phyloP scores from a whole-genome alignment of 2,329 filamentous ascomycete species.

The Raffaelea albimanens region DNA sequence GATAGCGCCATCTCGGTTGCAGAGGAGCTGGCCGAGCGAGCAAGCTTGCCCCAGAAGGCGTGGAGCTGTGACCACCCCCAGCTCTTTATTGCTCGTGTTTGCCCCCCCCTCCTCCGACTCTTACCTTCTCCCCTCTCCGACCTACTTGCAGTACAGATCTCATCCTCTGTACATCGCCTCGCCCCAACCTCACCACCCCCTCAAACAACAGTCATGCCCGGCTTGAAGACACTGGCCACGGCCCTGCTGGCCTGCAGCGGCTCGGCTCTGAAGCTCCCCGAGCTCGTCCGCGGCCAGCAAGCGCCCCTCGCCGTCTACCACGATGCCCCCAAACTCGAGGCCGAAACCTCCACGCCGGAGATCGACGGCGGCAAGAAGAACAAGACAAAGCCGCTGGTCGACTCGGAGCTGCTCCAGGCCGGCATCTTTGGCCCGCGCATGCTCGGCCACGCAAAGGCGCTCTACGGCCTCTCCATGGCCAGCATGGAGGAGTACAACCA shows the following conservation, averaged over 20 bases:
- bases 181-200: no score
- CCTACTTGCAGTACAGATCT: background rate
- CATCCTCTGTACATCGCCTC: no score
- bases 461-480: slow-evolving; percentile 53
- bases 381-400: slow-evolving; percentile 18
- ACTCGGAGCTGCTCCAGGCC: slow-evolving; percentile 45
- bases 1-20: background rate
- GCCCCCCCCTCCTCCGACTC: background rate
- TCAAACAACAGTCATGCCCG: slow-evolving; percentile 2
- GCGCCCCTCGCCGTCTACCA: slow-evolving; percentile 2
- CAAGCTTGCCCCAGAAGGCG: background rate
- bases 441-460: slow-evolving; percentile 46
- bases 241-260: slow-evolving; percentile 10
- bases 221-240: slow-evolving; percentile 10
- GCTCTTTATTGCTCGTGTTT: background rate
- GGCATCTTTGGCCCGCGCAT: slow-evolving; percentile 48
- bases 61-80: background rate
- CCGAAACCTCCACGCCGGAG: no score
- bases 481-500: slow-evolving; percentile 53
- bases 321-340: background rate
- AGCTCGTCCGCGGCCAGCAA: slow-evolving; percentile 2
- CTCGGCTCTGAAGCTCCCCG: slow-evolving; percentile 8
- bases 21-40: background rate
- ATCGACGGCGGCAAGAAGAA: no score
- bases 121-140: background rate